Conservation (phyloP, 2,329 filamentous ascomycete genomes). For the Pyricularia sp. region DNA sequence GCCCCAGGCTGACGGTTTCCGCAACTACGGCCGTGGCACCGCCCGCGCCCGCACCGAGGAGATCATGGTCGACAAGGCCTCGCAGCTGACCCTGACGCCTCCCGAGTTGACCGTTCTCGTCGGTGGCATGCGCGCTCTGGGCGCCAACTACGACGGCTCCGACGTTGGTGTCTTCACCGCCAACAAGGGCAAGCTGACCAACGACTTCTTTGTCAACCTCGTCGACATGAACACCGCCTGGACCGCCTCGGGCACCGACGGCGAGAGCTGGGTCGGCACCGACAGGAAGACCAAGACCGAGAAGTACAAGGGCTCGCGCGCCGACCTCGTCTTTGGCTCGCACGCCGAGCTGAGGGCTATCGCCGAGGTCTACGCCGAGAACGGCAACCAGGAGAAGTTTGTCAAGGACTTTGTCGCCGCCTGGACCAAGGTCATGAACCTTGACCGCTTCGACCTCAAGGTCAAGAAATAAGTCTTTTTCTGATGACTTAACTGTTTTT, state of each 20-base stretch:
- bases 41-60: conserved; percentile 53
- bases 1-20: conserved; percentile 61
- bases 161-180: conserved; percentile 53
- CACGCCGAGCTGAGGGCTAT: conserved; percentile 65
- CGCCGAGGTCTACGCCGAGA: conserved; percentile 58
- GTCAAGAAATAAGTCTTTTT: background rate
- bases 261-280: conserved; percentile 51
- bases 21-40: conserved; percentile 58
- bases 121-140: conserved; percentile 58
- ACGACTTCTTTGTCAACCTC: conserved; percentile 75
- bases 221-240: conserved; percentile 57
- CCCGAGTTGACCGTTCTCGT: conserved; percentile 60
- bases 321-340: conserved; percentile 63
- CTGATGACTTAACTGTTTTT: background rate
- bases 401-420: conserved; percentile 61
- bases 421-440: conserved; percentile 68
- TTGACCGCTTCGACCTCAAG: conserved; percentile 57
- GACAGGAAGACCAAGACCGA: conserved; percentile 56
- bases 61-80: conserved; percentile 57
- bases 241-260: conserved; percentile 37
- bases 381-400: conserved; percentile 53
- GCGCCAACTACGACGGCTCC: conserved; percentile 60
- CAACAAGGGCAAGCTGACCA: conserved; percentile 28
- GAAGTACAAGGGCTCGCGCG: conserved; percentile 62
- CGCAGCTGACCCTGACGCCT: conserved; percentile 56